Conservation (phyloP, 805 yeast genomes). For the Sugiyamaella smithiae region DNA sequence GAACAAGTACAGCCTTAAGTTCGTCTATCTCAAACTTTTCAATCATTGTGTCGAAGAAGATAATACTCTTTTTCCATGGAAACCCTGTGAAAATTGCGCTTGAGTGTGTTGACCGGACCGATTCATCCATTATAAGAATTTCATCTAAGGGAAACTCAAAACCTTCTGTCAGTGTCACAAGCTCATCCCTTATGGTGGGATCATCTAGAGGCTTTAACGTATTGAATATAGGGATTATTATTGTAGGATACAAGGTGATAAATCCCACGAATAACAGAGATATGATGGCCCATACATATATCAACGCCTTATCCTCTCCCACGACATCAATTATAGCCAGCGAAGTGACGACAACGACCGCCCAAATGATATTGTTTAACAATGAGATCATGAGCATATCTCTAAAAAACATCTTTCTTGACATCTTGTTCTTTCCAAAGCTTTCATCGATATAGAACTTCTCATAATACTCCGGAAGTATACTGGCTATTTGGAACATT, state of each 20-base stretch:
- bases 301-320: neutral
- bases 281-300: neutral
- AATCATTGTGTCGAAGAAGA: neutral
- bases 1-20: neutral
- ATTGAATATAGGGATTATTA: neutral
- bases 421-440: neutral
- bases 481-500: neutral
- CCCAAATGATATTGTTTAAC: neutral
- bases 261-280: neutral
- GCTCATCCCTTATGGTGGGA: neutral
- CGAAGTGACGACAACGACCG: neutral
- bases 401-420: neutral
- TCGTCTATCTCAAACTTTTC: neutral
- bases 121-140: neutral
- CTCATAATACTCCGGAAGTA: neutral
- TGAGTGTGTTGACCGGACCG: neutral
- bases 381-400: neutral
- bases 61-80: neutral
- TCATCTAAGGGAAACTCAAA: neutral
- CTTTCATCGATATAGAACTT: neutral
- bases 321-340: neutral
- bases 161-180: neutral
- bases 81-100: neutral
- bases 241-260: neutral
- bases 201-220: neutral